phyloP scores from a whole-genome alignment of 2,329 filamentous ascomycete genomes.

The Thielaviopsis euricoi region DNA sequence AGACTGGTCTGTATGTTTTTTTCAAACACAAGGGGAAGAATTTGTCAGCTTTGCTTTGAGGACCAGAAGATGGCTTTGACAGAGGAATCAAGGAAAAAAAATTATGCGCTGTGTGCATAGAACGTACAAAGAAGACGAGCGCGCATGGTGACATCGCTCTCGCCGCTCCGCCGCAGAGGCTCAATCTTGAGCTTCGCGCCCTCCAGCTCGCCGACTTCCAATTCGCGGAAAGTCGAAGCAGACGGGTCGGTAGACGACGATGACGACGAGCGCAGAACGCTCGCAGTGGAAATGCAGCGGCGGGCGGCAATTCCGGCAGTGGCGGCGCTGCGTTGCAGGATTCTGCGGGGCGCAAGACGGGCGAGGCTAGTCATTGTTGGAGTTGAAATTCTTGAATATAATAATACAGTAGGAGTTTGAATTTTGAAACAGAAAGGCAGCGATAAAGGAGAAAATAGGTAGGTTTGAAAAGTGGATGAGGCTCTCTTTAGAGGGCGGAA shows the following conservation, averaged over 20 bases:
- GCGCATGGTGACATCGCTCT: slow-evolving; percentile 72
- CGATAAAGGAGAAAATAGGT: background rate
- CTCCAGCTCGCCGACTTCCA: slow-evolving; percentile 74
- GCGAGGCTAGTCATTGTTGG: background rate
- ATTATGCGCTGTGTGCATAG: too few relatives aligned
- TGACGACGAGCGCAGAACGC: slow-evolving; percentile 13
- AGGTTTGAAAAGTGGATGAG: background rate
- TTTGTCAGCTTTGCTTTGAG: slow-evolving; percentile 1
- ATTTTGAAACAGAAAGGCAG: background rate
- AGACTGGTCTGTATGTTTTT: slow-evolving; percentile 64
- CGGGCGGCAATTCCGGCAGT: slow-evolving; percentile 1
- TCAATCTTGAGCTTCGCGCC: slow-evolving; percentile 76
- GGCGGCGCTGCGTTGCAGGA: slow-evolving; percentile 1
- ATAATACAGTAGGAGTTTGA: too few relatives aligned
- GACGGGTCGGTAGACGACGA: slow-evolving; percentile 16
- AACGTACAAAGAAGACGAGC: slow-evolving; percentile 59
- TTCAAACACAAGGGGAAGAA: background rate
- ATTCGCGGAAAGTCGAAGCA: slow-evolving; percentile 29
- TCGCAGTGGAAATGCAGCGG: slow-evolving; percentile 14
- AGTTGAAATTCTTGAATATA: background rate
- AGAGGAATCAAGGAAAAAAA: too few relatives aligned
- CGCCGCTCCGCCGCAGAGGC: slow-evolving; percentile 69
- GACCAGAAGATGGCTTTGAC: too few relatives aligned
- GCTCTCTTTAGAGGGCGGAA: background rate
- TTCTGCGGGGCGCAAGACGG: slow-evolving; percentile 10